Evolutionary conservation across 768 basidiomycete species (phyloP), one percentile per base, ranked within the genome.

Genomic region (Candolleomyces aberdarensis): DNA sequence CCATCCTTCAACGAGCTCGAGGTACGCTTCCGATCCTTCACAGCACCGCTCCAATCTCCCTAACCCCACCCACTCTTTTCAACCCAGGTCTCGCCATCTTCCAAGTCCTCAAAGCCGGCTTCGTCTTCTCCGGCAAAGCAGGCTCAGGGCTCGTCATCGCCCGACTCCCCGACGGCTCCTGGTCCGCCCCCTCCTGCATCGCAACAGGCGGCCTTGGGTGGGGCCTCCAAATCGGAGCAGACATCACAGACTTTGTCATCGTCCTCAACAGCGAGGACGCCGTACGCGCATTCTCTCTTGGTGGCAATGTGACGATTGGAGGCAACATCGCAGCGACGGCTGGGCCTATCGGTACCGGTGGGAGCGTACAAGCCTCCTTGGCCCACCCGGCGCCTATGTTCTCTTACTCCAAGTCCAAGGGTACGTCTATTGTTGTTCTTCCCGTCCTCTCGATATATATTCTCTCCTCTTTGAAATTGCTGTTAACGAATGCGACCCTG

Each of bases 381-480:
- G 93, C 94, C 5, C 93, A 96, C 74, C 96, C 96, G 0, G 88
- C 96, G 19, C 95, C 95, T 5, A 96, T 98, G 92, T 99, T 97
- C 75, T 94, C 92, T 63, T 96, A 97, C 72, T 95, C 93, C 10
- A 92, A 95, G 74, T 95, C 93, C 13, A 96, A 94, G 77, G 94
- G 94, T 93, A 66, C 60, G 83, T 69, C 22, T n/a, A 31, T 61
- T 22, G 50, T 14, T 26, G 14, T 47, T 41, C 51, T 47, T 41
- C 54, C 39, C 7, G 52, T 48, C 5, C n/a, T 39, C 19, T 40
- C 48, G 53, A 46, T 60, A 39, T 51, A n/a, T 31, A 44, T 39
- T 58, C 52, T 56, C 53, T 59, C 26, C 26, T 26, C 26, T 26
- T 26, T 26, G 26, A 26, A 26, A 26, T 26, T 26, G 26, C 26